Evolutionary conservation across 192 early-diverging fungal species (phyloP), one percentile per base, ranked within the genome.

Genomic region (Geranomyces michiganensis): DNA sequence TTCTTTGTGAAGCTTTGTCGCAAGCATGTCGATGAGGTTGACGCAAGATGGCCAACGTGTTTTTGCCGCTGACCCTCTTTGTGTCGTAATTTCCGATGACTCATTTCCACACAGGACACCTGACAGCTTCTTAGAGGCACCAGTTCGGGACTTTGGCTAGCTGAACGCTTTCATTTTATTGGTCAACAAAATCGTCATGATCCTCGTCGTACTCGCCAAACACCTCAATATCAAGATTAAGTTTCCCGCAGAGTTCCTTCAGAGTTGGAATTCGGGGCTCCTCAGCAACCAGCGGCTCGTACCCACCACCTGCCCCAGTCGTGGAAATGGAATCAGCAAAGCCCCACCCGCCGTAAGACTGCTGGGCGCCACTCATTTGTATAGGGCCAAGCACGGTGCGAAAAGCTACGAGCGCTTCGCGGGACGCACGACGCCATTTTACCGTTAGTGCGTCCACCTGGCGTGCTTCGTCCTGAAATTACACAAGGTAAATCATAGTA

Each of bases 391-490:
- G 32, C 15, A 41, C 14, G 31, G 32, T 26, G 24, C 63, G 63
- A n/a, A 65, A 48, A 0, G 44, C 24, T 24, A 32, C 30, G 13
- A 65, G 63, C 29, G 44, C 44, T 47, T 65, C 63, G 21, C 63
- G 63, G 13, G 63, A 6, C 43, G 41, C 33, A 19, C 32, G 15
- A 29, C 63, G 63, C 63, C 63, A 65, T 44, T 65, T 65, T 6
- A 29, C 22, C n/a, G 29, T 46, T 5, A 65, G 63, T 15, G 63
- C 19, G 63, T 65, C 63, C 19, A 65, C 44, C 29, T 44, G 32
- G 14, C n/a, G 19, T 17, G 33, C 44, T 32, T 65, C 63, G 63
- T 46, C 30, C 63, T 65, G 58, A 15, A 53, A 53, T 9, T n/a
- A 53, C 6, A 53, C n/a, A n/a, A n/a, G n/a, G n/a, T n/a, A n/a